These are phyloP conservation scores for Geranomyces variabilis DNA, from an alignment of 192 early-diverging fungal genomes.

Conservation along the genomic window DNA sequence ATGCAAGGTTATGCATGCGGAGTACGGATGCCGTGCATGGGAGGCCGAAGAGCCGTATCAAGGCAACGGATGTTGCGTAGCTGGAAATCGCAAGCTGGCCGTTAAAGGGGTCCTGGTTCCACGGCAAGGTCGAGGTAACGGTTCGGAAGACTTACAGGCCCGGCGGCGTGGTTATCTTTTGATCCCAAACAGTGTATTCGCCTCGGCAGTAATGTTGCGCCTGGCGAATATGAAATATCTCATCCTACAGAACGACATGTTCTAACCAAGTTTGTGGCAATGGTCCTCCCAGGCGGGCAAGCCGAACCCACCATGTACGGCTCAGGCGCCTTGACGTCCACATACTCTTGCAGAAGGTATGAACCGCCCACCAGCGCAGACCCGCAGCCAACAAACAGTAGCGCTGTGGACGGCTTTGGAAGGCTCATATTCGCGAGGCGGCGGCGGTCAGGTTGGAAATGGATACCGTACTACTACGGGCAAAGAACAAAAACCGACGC, in stretches of 20 bases:
- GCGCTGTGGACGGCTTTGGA: too few species aligned
- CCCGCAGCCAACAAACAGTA: too few species aligned
- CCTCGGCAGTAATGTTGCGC: slow-evolving; percentile 82
- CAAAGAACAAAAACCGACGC: too few species aligned
- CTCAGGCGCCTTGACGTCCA: slow-evolving; percentile 28
- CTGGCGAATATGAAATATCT: slow-evolving; percentile 92
- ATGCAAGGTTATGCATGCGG: slow-evolving; percentile 72
- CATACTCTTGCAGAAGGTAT: neutral
- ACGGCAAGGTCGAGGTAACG: too few species aligned
- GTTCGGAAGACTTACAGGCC: slow-evolving; percentile 91
- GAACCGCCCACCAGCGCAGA: too few species aligned
- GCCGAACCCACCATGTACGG: slow-evolving; percentile 64
- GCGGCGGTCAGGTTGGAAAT: too few species aligned
- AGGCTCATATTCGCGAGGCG: too few species aligned
- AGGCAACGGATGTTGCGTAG: slow-evolving; percentile 9
- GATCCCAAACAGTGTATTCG: slow-evolving; percentile 76
- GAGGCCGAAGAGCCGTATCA: slow-evolving; percentile 1
- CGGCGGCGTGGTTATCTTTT: slow-evolving; percentile 97
- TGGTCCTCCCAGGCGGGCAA: too few species aligned
- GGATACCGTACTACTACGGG: too few species aligned
- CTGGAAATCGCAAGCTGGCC: neutral
- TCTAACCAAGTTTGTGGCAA: neutral
- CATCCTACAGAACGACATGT: slow-evolving; percentile 66
- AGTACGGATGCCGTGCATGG: slow-evolving; percentile 20
- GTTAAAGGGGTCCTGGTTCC: neutral